phyloP scores from a whole-genome alignment of 805 yeast genomes.

The Metschnikowia henanensis region DNA sequence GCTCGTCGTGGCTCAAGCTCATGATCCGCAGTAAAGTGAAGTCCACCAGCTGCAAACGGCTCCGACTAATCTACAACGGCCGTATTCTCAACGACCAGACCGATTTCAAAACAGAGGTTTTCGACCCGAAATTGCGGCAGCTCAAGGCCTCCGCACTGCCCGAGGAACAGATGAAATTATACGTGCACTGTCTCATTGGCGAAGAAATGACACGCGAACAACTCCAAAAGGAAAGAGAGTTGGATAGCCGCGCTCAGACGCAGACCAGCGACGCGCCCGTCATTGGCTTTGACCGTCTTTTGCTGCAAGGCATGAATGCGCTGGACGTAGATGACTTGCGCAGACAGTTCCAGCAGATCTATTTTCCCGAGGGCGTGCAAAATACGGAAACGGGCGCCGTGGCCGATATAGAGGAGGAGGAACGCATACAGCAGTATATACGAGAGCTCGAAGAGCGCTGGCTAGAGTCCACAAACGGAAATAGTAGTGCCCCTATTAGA shows the following conservation, averaged over 20 bases:
- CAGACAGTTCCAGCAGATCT: slow-evolving; percentile 69
- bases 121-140: slow-evolving; percentile 28
- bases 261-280: slow-evolving; percentile 62
- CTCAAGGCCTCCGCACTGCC: slow-evolving; percentile 3
- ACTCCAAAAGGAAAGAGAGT: slow-evolving; percentile 55
- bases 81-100: slow-evolving; percentile 58
- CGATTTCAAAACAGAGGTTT: slow-evolving; percentile 52
- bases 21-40: slow-evolving; percentile 27
- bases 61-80: slow-evolving; percentile 70
- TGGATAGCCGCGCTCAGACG: slow-evolving; percentile 51
- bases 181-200: slow-evolving; percentile 80
- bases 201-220: slow-evolving; percentile 56
- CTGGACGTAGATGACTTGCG: slow-evolving; percentile 74
- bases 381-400: slow-evolving; percentile 23
- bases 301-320: slow-evolving; percentile 80
- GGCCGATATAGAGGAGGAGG: slow-evolving; percentile 45
- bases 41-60: slow-evolving; percentile 35
- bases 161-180: slow-evolving; percentile 38
- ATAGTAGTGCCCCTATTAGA: slow-evolving; percentile 13
- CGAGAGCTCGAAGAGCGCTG: slow-evolving; percentile 81
- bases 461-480: slow-evolving; percentile 75
- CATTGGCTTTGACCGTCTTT: slow-evolving; percentile 80
- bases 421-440: slow-evolving; percentile 35
- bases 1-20: slow-evolving; percentile 31
- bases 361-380: slow-evolving; percentile 46